Evolutionary conservation across 768 basidiomycete genomes (phyloP).

Genomic region (Ramaria rubella): DNA sequence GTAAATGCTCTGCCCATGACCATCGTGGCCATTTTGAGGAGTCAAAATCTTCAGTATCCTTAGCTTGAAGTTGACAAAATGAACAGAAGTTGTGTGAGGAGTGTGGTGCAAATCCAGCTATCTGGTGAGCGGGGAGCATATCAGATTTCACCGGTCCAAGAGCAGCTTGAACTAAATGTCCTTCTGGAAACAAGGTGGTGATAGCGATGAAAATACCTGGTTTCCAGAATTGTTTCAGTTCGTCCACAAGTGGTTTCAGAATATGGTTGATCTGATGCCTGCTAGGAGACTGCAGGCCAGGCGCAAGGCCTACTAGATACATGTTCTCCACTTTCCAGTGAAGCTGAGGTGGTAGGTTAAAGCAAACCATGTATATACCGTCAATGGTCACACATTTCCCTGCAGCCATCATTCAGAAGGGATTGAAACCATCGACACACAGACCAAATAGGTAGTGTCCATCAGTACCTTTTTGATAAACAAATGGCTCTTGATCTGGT

Average conservation of each 20-base stretch:
- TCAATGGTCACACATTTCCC: slow-evolving; percentile 22
- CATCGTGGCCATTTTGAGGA: background rate
- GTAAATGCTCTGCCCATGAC: background rate
- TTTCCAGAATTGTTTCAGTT: background rate
- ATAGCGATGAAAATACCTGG: background rate
- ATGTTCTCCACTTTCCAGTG: slow-evolving; percentile 34
- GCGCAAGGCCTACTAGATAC: slow-evolving; percentile 36
- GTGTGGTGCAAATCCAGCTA: slow-evolving; percentile 18
- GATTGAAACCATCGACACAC: slow-evolving; percentile 33
- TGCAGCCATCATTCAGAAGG: slow-evolving; percentile 25
- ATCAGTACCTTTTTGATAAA: slow-evolving; percentile 5
- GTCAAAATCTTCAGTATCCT: slow-evolving; percentile 19
- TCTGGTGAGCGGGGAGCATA: slow-evolving; percentile 19
- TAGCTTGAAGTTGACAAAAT: slow-evolving; percentile 17
- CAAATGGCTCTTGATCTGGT: background rate
- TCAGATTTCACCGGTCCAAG: slow-evolving; percentile 23
- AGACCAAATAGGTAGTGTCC: slow-evolving; percentile 27
- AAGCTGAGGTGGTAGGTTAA: slow-evolving; percentile 32
- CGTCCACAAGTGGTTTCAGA: slow-evolving; percentile 19
- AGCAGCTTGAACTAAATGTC: slow-evolving; percentile 13
- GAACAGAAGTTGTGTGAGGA: slow-evolving; percentile 19
- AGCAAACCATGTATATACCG: slow-evolving; percentile 27
- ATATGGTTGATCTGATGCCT: slow-evolving; percentile 31
- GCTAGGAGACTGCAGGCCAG: slow-evolving; percentile 33
- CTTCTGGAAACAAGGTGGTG: slow-evolving; percentile 14